These are phyloP conservation scores for Calendula officinalis DNA, from an alignment of 129 eudicot genomes.

Conservation along the genomic window DNA sequence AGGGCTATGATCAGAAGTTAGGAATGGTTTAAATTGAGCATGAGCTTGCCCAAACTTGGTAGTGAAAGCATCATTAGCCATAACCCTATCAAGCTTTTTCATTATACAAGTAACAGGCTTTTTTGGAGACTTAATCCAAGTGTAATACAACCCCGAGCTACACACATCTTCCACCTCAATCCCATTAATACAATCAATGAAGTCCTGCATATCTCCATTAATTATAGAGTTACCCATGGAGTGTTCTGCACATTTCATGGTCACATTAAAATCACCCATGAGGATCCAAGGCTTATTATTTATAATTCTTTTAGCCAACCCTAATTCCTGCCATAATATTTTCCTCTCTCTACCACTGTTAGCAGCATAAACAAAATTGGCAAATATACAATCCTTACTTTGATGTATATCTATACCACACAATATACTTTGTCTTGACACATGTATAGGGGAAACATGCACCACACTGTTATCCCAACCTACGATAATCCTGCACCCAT, in stretches of 20 bases:
- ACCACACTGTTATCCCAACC: not conserved
- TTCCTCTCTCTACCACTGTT: not conserved
- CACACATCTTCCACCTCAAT: too few species aligned
- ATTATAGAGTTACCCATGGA: too few species aligned
- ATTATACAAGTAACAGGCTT: too few species aligned
- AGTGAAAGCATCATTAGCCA: too few species aligned
- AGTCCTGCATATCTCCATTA: too few species aligned
- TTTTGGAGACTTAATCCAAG: too few species aligned
- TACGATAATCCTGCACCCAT: not conserved
- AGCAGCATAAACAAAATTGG: not conserved
- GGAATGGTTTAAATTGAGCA: too few species aligned
- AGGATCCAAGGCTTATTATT: not conserved
- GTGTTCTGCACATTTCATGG: not conserved
- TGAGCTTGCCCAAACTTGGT: too few species aligned
- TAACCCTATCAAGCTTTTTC: too few species aligned
- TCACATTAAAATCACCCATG: not conserved
- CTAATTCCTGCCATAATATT: not conserved
- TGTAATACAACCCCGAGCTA: too few species aligned
- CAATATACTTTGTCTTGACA: not conserved
- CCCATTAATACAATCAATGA: too few species aligned
- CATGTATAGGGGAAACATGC: not conserved
- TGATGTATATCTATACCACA: not conserved
- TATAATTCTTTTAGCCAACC: not conserved
- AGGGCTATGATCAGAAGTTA: too few species aligned
- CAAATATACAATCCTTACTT: not conserved